These are phyloP conservation scores for Mortierella claussenii DNA, from an alignment of 192 early-diverging fungal genomes.

Conservation along the genomic window DNA sequence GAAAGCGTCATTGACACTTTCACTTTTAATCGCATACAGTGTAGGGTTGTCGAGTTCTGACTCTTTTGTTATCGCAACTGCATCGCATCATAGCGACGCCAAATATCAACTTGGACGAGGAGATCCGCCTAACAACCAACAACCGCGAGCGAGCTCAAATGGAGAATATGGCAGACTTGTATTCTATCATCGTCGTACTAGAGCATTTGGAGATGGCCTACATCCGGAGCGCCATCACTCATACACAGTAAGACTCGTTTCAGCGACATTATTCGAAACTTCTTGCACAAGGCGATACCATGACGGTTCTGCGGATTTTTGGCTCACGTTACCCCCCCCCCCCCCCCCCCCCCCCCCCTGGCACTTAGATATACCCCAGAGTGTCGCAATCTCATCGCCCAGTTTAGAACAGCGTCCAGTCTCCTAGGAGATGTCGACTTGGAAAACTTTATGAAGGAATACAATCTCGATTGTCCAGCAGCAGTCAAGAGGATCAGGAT, in stretches of 20 bases:
- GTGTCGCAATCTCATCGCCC: slow-evolving; percentile 89
- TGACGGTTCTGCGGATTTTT: too few relatives aligned
- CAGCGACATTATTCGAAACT: not conserved
- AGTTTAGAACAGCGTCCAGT: slow-evolving; percentile 88
- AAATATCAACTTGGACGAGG: slow-evolving; percentile 59
- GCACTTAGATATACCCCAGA: slow-evolving; percentile 89
- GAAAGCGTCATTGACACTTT: too few relatives aligned
- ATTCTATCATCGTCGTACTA: slow-evolving; percentile 89
- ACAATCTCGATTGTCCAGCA: slow-evolving; percentile 87
- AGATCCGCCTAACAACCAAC: slow-evolving; percentile 82
- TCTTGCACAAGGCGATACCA: too few relatives aligned
- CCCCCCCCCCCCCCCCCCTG: too few relatives aligned
- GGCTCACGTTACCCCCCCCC: too few relatives aligned
- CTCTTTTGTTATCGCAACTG: not conserved
- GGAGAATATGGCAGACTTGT: slow-evolving; percentile 94
- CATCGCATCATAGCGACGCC: slow-evolving; percentile 18
- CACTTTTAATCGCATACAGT: too few relatives aligned
- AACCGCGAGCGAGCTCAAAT: slow-evolving; percentile 89
- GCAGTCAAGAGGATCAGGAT: slow-evolving; percentile 89
- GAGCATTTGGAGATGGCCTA: slow-evolving; percentile 95
- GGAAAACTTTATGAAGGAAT: slow-evolving; percentile 80
- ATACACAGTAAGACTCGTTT: slow-evolving; percentile 70
- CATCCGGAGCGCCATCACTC: slow-evolving; percentile 85
- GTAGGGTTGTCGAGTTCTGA: not conserved
- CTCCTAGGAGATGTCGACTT: slow-evolving; percentile 73